Base-by-base conservation (phyloP, 1,284 basidiomycete species). In the Moesziomyces antarcticus region DNA sequence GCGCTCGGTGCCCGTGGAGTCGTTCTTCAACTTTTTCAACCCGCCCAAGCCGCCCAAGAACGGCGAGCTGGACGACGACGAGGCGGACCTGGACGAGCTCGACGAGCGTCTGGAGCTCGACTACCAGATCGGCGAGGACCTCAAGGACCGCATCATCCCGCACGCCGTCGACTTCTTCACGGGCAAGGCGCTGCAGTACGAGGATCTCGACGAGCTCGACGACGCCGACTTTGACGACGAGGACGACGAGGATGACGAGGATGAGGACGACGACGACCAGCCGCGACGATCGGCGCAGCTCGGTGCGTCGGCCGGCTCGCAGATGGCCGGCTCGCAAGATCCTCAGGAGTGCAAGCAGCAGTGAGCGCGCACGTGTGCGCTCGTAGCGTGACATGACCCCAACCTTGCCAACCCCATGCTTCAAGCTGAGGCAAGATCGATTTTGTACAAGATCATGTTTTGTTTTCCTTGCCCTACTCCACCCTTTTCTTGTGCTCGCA, bases 111-210 rank as follows among this genome's bases (percentile, higher is more conserved):
- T 99, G 55, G 96, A 97, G 88, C 88, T 95, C 74, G 96, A 99
- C 87, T 98, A 97, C 86, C 95, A 97, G 87, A 92, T 98, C 81
- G 96, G 95, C 54, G 96, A 98, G 87, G 96, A 99, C 86, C 87
- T 99, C 82, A 98, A 98, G 87, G 96, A 98, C 85, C 92, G 94
- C 87, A 89, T 98, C 84, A 93, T 98, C 75, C 94, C 96, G 52
- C 92, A 92, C 74, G 95, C 95, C 21, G 88, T 98, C 74, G 95
- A 85, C 77, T 86, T 82, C 69, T 97, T 97, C 86, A 97, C 95
- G 20, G 96, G 96, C 81, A 96, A 97, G 86, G 94, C 94, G 20
- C 89, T 97, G 55, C 90, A 93, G 80, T 94, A 91, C 83, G 95
- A 97, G 77, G 88, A 90, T 49, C 47, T 81, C 2, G 80, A 82